Percentiles rank a stretch among this genome's conserved stretches.
Conservation (phyloP, 2,329 filamentous ascomycete species). For the Conoideocrella luteorostrata region DNA sequence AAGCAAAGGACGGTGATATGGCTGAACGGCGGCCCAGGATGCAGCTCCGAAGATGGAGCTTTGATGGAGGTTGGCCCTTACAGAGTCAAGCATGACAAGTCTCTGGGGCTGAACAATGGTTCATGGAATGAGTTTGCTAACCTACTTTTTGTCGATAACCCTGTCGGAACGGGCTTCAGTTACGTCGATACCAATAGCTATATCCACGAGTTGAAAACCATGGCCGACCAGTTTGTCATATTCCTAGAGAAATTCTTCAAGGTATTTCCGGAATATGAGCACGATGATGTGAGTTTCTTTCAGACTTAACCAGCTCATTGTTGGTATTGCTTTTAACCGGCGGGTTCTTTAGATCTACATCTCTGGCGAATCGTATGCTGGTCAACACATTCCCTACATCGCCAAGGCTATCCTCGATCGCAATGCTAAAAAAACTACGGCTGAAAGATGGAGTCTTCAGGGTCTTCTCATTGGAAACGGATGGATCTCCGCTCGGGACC, state of each 20-base stretch:
- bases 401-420: constrained; percentile 83
- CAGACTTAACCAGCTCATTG: no score
- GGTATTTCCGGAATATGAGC: constrained; percentile 84
- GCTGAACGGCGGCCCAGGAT: constrained; percentile 95
- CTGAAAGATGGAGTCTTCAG: constrained; percentile 62
- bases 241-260: constrained; percentile 91
- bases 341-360: constrained; percentile 77
- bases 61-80: constrained; percentile 97
- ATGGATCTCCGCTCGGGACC: constrained; percentile 87
- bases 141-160: constrained; percentile 92
- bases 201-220: constrained; percentile 75
- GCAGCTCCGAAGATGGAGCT: constrained; percentile 93
- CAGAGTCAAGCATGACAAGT: constrained; percentile 68
- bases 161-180: constrained; percentile 93
- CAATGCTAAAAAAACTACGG: constrained; percentile 54
- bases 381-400: constrained; percentile 96
- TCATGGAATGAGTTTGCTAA: constrained; percentile 99
- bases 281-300: constrained; percentile 84
- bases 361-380: constrained; percentile 92
- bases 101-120: constrained; percentile 76
- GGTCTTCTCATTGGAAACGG: constrained; percentile 94
- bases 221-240: constrained; percentile 79
- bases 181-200: constrained; percentile 89
- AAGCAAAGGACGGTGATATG: constrained; percentile 87
- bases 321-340: no score